Conservation (phyloP, 2,329 filamentous ascomycete genomes). For the Colletotrichum melonis region DNA sequence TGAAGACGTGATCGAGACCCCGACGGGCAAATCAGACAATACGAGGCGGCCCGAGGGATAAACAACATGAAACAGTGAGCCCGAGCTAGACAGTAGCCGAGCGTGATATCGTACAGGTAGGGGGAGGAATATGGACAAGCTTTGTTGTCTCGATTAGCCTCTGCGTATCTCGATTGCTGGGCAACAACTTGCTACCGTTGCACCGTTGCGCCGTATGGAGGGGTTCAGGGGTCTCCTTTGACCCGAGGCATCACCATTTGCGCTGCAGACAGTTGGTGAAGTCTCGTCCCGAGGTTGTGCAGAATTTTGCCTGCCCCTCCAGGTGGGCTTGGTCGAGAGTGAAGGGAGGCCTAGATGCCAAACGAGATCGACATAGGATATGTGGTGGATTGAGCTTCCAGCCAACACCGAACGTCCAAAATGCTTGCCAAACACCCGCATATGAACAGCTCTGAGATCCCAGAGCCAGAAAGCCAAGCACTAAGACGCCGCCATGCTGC, state of each 20-base stretch:
- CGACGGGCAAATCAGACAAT: not conserved
- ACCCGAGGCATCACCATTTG: constrained; percentile 13
- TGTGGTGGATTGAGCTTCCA: constrained; percentile 17
- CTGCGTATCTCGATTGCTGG: constrained; percentile 17
- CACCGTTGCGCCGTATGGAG: not conserved
- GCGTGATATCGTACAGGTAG: constrained; percentile 35
- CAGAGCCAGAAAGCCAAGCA: constrained; percentile 38
- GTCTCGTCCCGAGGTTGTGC: not conserved
- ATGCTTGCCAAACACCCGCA: constrained; percentile 35
- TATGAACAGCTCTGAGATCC: constrained; percentile 37
- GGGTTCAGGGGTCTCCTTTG: not conserved
- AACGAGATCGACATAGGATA: constrained; percentile 19
- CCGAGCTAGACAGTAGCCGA: constrained; percentile 25
- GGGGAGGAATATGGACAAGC: constrained; percentile 16
- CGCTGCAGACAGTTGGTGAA: constrained; percentile 12
- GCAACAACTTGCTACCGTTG: constrained; percentile 6
- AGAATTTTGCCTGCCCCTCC: constrained; percentile 23
- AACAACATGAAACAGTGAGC: constrained; percentile 33
- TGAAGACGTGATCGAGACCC: constrained; percentile 3
- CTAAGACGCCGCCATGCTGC: constrained; percentile 51
- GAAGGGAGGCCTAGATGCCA: not conserved
- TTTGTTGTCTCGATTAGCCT: constrained; percentile 28
- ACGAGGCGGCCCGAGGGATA: not conserved
- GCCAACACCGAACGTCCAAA: constrained; percentile 29
- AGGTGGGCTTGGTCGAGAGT: not conserved